Percentiles rank a stretch among this genome's conserved stretches.
These are phyloP conservation scores for Discostella pseudostelligera DNA, from an alignment of 108 stramenopile species.

Conservation along the genomic window DNA sequence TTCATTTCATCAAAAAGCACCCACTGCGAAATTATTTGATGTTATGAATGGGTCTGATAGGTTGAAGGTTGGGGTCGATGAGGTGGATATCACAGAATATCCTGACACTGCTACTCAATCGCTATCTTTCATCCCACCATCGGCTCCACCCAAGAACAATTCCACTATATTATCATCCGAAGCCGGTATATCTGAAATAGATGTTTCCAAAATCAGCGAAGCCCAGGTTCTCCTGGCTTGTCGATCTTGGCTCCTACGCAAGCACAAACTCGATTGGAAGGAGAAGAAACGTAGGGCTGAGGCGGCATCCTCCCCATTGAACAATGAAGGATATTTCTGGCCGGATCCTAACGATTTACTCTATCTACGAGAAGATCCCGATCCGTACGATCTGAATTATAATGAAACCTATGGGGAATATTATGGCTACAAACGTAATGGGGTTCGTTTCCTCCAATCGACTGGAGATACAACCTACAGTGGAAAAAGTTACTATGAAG, in stretches of 20 bases:
- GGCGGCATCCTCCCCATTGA: constrained; percentile 30
- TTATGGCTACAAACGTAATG: constrained; percentile 31
- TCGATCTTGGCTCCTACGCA: constrained; percentile 60
- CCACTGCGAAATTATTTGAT: too few species aligned
- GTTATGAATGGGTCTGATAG: too few species aligned
- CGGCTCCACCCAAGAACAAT: background rate
- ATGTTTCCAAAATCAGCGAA: constrained; percentile 25
- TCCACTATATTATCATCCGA: background rate
- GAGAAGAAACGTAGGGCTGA: constrained; percentile 49
- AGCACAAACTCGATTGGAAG: constrained; percentile 62
- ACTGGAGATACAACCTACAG: constrained; percentile 13
- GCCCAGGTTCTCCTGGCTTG: constrained; percentile 70
- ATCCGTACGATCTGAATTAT: constrained; percentile 34
- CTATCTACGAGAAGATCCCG: constrained; percentile 42
- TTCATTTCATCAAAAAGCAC: too few species aligned
- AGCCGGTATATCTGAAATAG: background rate
- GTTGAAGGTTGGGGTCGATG: too few species aligned
- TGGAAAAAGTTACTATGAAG: constrained; percentile 27
- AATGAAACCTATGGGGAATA: constrained; percentile 26
- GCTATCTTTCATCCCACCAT: background rate
- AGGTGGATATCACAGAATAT: background rate
- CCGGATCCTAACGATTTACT: constrained; percentile 41
- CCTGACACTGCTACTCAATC: background rate
- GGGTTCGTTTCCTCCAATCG: constrained; percentile 7
- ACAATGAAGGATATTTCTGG: constrained; percentile 44